Conservation (phyloP, 768 basidiomycete genomes). For the Clathrus columnatus region DNA sequence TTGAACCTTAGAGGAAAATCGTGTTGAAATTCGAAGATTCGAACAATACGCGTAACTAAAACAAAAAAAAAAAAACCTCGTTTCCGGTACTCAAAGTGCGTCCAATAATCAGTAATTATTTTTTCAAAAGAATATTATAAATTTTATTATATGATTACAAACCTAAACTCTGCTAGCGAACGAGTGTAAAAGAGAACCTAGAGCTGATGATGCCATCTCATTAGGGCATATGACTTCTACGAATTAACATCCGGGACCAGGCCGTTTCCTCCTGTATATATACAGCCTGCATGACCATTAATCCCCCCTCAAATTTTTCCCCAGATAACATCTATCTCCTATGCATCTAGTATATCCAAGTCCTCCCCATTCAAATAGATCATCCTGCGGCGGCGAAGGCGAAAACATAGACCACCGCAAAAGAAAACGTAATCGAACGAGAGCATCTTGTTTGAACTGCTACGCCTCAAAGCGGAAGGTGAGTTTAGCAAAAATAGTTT, state of each 20-base stretch:
- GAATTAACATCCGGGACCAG: not conserved
- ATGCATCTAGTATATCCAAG: not conserved
- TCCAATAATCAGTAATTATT: no score
- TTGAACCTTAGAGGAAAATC: not conserved
- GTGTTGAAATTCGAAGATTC: not conserved
- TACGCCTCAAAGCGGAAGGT: slow-evolving; percentile 8
- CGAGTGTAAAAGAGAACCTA: not conserved
- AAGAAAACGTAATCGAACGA: slow-evolving; percentile 3
- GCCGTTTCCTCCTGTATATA: not conserved
- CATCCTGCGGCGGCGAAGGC: not conserved
- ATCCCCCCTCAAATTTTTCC: not conserved
- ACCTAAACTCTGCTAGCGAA: not conserved
- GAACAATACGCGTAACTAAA: not conserved
- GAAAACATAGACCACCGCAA: slow-evolving; percentile 1
- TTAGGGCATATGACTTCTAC: not conserved
- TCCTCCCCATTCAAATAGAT: not conserved
- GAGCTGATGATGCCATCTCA: not conserved
- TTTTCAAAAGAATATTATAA: no score
- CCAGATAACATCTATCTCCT: not conserved
- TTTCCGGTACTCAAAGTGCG: no score
- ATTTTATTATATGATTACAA: not conserved
- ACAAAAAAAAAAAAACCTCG: no score
- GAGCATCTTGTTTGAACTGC: slow-evolving; percentile 8
- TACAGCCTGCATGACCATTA: no score
- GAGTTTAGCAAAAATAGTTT: no score